Percentiles rank a stretch among this genome's conserved stretches.
These are phyloP conservation scores for Backusella australiensis DNA, from an alignment of 192 early-diverging fungal species.

Conservation along the genomic window DNA sequence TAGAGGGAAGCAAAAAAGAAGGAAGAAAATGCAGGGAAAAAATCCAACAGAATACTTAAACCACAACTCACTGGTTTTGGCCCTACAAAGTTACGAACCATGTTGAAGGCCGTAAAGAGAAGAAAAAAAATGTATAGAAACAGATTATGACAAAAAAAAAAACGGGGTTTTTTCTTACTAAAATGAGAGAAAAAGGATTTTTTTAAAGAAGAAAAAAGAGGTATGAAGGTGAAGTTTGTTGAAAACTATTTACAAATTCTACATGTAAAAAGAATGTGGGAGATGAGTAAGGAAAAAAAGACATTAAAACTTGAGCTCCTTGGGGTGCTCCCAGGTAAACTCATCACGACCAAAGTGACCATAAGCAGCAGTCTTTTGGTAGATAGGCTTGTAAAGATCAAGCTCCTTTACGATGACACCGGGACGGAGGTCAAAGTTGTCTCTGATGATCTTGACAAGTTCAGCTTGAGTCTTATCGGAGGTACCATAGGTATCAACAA, in stretches of 20 bases:
- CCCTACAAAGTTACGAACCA: constrained; percentile 7
- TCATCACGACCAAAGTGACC: constrained; percentile 91
- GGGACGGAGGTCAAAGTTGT: constrained; percentile 98
- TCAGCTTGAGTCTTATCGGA: constrained; percentile 87
- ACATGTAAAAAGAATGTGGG: neutral
- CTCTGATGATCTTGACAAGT: constrained; percentile 91
- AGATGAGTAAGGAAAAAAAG: neutral
- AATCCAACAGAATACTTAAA: too few relatives aligned
- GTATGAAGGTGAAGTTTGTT: constrained; percentile 20
- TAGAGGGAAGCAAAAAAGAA: too few relatives aligned
- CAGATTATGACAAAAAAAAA: constrained; percentile 2
- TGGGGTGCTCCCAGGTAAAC: constrained; percentile 94
- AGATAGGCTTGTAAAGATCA: constrained; percentile 97
- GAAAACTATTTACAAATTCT: constrained; percentile 17
- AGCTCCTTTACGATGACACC: constrained; percentile 98
- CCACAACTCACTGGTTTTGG: too few relatives aligned
- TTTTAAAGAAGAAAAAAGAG: neutral
- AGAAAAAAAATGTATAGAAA: constrained; percentile 8
- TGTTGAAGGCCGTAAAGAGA: constrained; percentile 22
- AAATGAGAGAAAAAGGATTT: neutral
- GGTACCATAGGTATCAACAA: constrained; percentile 96
- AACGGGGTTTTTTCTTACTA: neutral
- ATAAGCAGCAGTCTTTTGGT: constrained; percentile 95
- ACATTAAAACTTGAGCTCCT: constrained; percentile 68
- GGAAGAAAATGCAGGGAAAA: too few relatives aligned